Percentiles rank a stretch among this genome's conserved stretches.
Conservation (phyloP, 2,329 filamentous ascomycete genomes). For the Beauveria scarabaeidicola region DNA sequence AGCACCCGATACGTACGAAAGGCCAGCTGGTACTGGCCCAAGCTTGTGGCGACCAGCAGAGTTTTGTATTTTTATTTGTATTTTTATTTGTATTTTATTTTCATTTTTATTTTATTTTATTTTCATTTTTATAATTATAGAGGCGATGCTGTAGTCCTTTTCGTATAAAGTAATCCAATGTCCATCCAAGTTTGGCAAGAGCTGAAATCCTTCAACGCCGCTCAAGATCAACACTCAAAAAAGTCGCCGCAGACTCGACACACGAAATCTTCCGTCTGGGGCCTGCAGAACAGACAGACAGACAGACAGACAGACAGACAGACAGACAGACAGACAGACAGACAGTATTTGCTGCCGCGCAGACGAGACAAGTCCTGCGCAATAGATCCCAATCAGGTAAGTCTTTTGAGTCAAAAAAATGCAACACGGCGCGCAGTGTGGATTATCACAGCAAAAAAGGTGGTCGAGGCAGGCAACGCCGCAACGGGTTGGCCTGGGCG, state of each 20-base stretch:
- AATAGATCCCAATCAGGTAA: constrained; percentile 5
- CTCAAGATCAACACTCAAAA: not conserved
- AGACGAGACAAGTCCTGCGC: not conserved
- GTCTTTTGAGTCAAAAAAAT: constrained; percentile 9
- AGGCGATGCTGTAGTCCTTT: not conserved
- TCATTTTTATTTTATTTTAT: too few species aligned
- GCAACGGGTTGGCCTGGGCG: not conserved
- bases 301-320: too few species aligned
- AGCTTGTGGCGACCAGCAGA: not conserved
- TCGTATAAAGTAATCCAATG: not conserved
- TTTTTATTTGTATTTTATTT: too few species aligned
- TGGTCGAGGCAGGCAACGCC: not conserved
- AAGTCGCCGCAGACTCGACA: not conserved
- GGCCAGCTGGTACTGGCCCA: constrained; percentile 1
- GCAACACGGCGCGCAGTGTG: constrained; percentile 1
- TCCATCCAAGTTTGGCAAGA: not conserved
- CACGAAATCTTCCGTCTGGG: not conserved
- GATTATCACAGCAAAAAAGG: not conserved
- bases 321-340: too few species aligned
- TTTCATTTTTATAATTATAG: too few species aligned
- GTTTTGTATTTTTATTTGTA: not conserved
- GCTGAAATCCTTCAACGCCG: not conserved
- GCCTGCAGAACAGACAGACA: not conserved
- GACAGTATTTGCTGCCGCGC: not conserved
- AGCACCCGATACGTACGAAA: not conserved